A percentile compares a stretch with the other conserved stretches of the same genome.
Evolutionary conservation across 2,329 filamentous ascomycete genomes (phyloP).

Genomic region (Chaetothyriales sp.): DNA sequence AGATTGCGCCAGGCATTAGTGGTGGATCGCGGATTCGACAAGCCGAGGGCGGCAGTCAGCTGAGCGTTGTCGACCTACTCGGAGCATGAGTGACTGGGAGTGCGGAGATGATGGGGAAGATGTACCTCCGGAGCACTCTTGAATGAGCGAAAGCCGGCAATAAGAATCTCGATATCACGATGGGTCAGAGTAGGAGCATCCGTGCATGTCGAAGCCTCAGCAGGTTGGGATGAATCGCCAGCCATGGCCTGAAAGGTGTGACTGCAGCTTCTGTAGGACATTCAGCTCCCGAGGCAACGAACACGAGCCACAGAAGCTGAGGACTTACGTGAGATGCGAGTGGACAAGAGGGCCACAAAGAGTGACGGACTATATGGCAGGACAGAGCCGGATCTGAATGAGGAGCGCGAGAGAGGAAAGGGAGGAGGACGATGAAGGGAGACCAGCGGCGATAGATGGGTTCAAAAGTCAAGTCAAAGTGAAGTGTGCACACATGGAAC

Average conservation of each 20-base stretch:
- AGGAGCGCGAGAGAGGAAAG: neutral
- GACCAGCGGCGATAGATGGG: neutral
- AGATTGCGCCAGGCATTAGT: constrained; percentile 24
- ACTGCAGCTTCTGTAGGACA: neutral
- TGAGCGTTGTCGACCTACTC: constrained; percentile 24
- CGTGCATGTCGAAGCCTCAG: neutral
- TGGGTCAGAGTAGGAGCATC: constrained; percentile 6
- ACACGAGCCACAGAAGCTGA: neutral
- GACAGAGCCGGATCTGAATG: neutral
- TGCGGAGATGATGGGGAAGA: constrained; percentile 1
- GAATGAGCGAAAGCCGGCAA: constrained; percentile 8
- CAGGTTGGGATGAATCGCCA: neutral
- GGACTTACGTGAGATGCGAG: neutral
- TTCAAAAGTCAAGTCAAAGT: neutral
- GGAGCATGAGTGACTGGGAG: constrained; percentile 6
- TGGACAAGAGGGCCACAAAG: neutral
- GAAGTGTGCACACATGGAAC: neutral
- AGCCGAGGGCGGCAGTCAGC: constrained; percentile 24
- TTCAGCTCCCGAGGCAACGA: neutral
- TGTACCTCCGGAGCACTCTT: constrained; percentile 7
- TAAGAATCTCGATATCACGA: constrained; percentile 18
- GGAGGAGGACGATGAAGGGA: neutral
- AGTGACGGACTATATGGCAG: neutral
- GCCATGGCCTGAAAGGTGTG: neutral
- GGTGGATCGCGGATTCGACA: constrained; percentile 26